A percentile compares a stretch with the other conserved stretches of the same genome.
phyloP scores from a whole-genome alignment of 352 stramenopile genomes.

The Aphanomyces cochlioides region DNA sequence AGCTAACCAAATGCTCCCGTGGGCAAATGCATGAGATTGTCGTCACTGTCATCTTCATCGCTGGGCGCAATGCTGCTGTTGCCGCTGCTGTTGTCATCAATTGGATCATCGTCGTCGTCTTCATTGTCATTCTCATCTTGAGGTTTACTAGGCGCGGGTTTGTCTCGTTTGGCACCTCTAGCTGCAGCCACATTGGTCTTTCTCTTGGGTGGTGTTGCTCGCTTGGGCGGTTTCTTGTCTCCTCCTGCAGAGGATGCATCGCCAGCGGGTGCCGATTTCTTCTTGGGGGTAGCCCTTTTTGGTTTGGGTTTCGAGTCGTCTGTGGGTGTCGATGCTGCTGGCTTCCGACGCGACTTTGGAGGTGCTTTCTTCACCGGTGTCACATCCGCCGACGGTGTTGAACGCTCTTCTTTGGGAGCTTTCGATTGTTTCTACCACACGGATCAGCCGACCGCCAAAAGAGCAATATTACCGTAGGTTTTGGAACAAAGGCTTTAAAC shows the following conservation, averaged over 20 bases:
- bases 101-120: slow-evolving; percentile 27
- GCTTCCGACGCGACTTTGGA: slow-evolving; percentile 18
- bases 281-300: slow-evolving; percentile 19
- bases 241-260: neutral
- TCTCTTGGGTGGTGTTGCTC: slow-evolving; percentile 1
- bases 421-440: neutral
- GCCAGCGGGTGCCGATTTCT: slow-evolving; percentile 8
- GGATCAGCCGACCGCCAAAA: neutral
- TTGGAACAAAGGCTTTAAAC: slow-evolving; percentile 16
- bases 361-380: slow-evolving; percentile 25
- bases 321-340: neutral
- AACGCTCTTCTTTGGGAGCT: neutral
- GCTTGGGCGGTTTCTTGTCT: slow-evolving; percentile 17
- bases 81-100: slow-evolving; percentile 35
- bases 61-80: slow-evolving; percentile 37
- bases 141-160: slow-evolving; percentile 18
- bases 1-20: slow-evolving; percentile 54
- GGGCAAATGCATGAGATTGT: slow-evolving; percentile 56
- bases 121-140: slow-evolving; percentile 34
- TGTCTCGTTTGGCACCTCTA: slow-evolving; percentile 16
- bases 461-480: neutral
- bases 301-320: slow-evolving; percentile 25
- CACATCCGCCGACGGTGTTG: neutral
- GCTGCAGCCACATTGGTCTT: neutral
- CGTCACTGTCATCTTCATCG: slow-evolving; percentile 57